These are phyloP conservation scores for Letharia lupina DNA, from an alignment of 495 filamentous ascomycete genomes.

Conservation along the genomic window DNA sequence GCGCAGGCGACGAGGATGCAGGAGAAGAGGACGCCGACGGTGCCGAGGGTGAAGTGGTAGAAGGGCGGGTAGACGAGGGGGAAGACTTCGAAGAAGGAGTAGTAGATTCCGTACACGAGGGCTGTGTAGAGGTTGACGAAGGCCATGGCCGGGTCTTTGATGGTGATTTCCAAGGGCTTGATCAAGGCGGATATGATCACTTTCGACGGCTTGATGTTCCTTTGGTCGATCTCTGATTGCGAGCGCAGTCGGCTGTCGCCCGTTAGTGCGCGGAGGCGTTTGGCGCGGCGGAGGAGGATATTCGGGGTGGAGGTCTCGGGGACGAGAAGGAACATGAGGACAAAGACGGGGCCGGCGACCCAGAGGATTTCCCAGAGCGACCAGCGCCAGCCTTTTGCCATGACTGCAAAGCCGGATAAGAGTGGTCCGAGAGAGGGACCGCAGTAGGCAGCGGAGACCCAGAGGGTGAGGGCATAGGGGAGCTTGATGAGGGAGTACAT, in stretches of 20 bases:
- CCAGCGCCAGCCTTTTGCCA: slow-evolving; percentile 47
- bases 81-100: slow-evolving; percentile 63
- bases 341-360: slow-evolving; percentile 39
- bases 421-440: slow-evolving; percentile 52
- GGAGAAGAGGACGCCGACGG: slow-evolving; percentile 57
- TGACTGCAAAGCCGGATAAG: slow-evolving; percentile 56
- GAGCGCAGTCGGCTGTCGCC: slow-evolving; percentile 37
- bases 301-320: slow-evolving; percentile 50
- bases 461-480: slow-evolving; percentile 46
- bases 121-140: slow-evolving; percentile 54
- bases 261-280: slow-evolving; percentile 42
- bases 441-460: slow-evolving; percentile 41
- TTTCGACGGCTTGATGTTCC: slow-evolving; percentile 37
- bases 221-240: slow-evolving; percentile 44
- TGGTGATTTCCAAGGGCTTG: slow-evolving; percentile 51
- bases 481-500: slow-evolving; percentile 47
- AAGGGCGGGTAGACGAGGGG: slow-evolving; percentile 58
- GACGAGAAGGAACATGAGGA: slow-evolving; percentile 45
- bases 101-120: slow-evolving; percentile 55
- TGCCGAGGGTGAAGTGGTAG: slow-evolving; percentile 54
- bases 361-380: slow-evolving; percentile 46
- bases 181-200: slow-evolving; percentile 52
- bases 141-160: slow-evolving; percentile 49
- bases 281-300: slow-evolving; percentile 50
- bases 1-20: slow-evolving; percentile 51